Conservation (phyloP, 176 grass and related monocot species). For the Phragmites australis region DNA sequence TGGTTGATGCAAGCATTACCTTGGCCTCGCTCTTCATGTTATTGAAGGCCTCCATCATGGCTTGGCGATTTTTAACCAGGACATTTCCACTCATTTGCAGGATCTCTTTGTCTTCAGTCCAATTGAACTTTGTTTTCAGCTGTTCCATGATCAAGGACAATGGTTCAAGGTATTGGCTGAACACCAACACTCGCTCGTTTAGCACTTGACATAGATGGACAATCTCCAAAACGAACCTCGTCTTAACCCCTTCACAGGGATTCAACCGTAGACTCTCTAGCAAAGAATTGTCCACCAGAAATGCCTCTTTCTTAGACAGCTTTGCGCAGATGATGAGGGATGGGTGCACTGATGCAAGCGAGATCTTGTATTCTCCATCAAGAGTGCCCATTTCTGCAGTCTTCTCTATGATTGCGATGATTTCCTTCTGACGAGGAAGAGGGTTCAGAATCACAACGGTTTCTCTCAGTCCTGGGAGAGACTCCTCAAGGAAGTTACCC, state of each 20-base stretch:
- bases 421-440: conserved; percentile 53
- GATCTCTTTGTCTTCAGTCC: conserved; percentile 66
- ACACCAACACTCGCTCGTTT: conserved; percentile 75
- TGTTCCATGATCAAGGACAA: conserved; percentile 68
- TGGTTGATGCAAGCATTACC: conserved; percentile 85
- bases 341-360: conserved; percentile 66
- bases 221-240: conserved; percentile 70
- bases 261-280: conserved; percentile 45
- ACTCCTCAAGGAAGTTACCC: conserved; percentile 65
- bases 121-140: conserved; percentile 53
- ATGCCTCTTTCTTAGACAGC: conserved; percentile 41
- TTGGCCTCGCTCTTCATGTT: conserved; percentile 62
- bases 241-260: conserved; percentile 72
- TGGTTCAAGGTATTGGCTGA: conserved; percentile 74
- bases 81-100: conserved; percentile 61
- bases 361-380: conserved; percentile 63
- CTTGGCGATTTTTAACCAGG: conserved; percentile 33
- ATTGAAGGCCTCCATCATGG: conserved; percentile 73
- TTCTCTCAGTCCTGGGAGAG: conserved; percentile 74
- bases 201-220: conserved; percentile 49
- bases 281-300: conserved; percentile 36
- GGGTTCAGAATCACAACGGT: conserved; percentile 71
- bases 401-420: conserved; percentile 53
- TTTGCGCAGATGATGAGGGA: conserved; percentile 46
- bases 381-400: neutral